A percentile compares a stretch with the other conserved stretches of the same genome.
Evolutionary conservation across 2,329 filamentous ascomycete genomes (phyloP).

Genomic region (Pyrenochaeta sp.): DNA sequence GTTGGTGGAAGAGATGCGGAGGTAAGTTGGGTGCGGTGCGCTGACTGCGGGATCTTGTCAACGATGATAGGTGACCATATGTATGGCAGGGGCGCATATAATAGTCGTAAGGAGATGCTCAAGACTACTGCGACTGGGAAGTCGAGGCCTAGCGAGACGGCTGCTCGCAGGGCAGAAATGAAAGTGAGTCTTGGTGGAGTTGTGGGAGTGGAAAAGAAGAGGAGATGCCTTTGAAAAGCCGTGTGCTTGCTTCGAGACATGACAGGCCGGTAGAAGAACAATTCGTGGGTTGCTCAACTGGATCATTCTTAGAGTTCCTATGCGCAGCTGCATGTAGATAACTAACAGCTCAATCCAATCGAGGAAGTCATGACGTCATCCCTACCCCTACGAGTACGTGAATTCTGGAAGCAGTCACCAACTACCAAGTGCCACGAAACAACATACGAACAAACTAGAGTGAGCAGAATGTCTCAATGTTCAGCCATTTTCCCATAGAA

Average conservation of each 20-base stretch:
- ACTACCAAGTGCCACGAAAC: too few relatives aligned
- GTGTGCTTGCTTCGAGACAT: conserved; percentile 28
- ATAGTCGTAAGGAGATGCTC: conserved; percentile 25
- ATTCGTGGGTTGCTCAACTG: neutral
- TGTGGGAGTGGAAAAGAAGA: conserved; percentile 34
- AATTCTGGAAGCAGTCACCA: neutral
- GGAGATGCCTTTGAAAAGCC: conserved; percentile 30
- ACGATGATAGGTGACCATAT: conserved; percentile 25
- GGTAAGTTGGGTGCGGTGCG: conserved; percentile 27
- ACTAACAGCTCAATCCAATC: neutral
- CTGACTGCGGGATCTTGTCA: conserved; percentile 22
- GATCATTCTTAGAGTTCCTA: neutral
- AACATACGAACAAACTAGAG: too few relatives aligned
- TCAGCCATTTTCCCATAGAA: conserved; percentile 36
- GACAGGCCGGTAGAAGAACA: neutral
- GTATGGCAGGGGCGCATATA: conserved; percentile 29
- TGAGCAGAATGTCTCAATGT: neutral
- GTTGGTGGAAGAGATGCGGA: conserved; percentile 9
- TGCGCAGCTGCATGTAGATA: neutral
- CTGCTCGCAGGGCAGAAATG: conserved; percentile 24
- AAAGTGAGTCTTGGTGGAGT: conserved; percentile 29
- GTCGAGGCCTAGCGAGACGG: conserved; percentile 28
- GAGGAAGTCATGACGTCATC: neutral
- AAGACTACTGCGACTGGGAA: conserved; percentile 29
- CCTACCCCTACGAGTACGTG: neutral